Evolutionary conservation across 2,329 filamentous ascomycete genomes (phyloP), one percentile per base, ranked within the genome.

Genomic region (Hirsutella minnesotensis): DNA sequence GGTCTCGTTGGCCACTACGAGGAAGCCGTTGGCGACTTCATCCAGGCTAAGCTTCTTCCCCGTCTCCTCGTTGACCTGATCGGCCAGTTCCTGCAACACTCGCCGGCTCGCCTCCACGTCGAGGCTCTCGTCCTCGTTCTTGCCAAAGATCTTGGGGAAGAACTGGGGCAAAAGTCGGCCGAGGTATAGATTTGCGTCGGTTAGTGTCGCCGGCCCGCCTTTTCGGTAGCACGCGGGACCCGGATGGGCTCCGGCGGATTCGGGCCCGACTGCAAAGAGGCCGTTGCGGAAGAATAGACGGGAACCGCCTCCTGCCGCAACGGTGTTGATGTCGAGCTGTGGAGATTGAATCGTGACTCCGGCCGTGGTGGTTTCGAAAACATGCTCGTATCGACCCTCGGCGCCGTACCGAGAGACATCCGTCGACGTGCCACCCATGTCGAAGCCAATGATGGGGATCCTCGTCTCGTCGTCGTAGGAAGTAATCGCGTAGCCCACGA

Each of bases 321-420:
- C 83, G 2, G 85, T 90, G 56, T 86, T 86, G 56, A 90, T 88
- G 51, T 89, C 84, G 1, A 89, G 71, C 55, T 89, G 84, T 0
- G 85, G 84, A 1, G 79, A 82, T 48, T 88, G 83, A 10, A 89
- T 86, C 1, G 82, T 81, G 1, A 89, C 78, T 12, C 84, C 85
- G 0, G 85, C 84, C 0, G 82, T 87, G 0, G 81, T 86, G 0
- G 82, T 86, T 53, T 87, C 83, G 47, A 88, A 86, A 0, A 66
- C 56, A 38, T 68, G 63, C 22, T 66, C 65, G 27, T 62, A 62
- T n/a, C 39, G 39, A 2, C 56, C 55, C 2, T 65, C 65, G 24
- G 24, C 7, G 3, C 56, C 79, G 50, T 83, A 87, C 31, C 83
- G 68, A 21, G 78, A 83, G 9, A 86, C 81, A 54, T 87, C 83